Conservation (phyloP, 1,284 basidiomycete species). For the Pseudozyma sp. region DNA sequence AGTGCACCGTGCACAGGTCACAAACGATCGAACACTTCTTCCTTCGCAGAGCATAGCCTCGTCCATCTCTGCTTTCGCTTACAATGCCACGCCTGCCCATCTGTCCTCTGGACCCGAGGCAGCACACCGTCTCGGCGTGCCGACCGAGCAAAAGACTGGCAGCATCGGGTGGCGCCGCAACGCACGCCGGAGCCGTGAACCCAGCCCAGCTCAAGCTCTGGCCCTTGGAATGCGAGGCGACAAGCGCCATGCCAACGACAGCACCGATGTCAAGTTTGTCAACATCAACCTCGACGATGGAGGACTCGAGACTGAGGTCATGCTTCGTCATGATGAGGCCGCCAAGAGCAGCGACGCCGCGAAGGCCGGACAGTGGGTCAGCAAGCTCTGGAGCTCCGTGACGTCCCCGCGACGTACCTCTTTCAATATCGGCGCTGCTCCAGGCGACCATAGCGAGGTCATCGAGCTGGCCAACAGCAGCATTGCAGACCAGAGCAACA, state of each 20-base stretch:
- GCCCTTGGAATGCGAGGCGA: conserved; percentile 20
- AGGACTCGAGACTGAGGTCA: conserved; percentile 25
- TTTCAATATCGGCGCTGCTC: conserved; percentile 10
- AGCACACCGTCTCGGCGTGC: conserved; percentile 5
- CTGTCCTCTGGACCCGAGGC: conserved; percentile 4
- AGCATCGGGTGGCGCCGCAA: conserved; percentile 41
- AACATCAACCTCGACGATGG: conserved; percentile 43
- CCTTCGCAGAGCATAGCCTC: conserved; percentile 53
- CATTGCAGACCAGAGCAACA: conserved; percentile 7
- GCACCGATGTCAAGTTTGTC: conserved; percentile 40
- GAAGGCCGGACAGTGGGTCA: conserved; percentile 35
- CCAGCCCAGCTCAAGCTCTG: conserved; percentile 13
- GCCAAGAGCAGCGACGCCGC: conserved; percentile 7
- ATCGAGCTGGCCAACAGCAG: conserved; percentile 26
- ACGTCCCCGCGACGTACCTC: conserved; percentile 23
- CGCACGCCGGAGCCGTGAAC: conserved; percentile 22
- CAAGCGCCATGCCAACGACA: conserved; percentile 10
- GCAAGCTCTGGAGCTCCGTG: conserved; percentile 44
- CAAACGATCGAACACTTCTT: conserved; percentile 7
- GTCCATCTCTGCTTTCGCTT: conserved; percentile 55
- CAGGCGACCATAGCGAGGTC: conserved; percentile 30
- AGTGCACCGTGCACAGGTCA: conserved; percentile 28
- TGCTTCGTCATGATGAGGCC: conserved; percentile 8
- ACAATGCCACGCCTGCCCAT: conserved; percentile 52
- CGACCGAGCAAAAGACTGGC: conserved; percentile 15